Conservation (phyloP, 83 land plant genomes). For the Thuja plicata region DNA sequence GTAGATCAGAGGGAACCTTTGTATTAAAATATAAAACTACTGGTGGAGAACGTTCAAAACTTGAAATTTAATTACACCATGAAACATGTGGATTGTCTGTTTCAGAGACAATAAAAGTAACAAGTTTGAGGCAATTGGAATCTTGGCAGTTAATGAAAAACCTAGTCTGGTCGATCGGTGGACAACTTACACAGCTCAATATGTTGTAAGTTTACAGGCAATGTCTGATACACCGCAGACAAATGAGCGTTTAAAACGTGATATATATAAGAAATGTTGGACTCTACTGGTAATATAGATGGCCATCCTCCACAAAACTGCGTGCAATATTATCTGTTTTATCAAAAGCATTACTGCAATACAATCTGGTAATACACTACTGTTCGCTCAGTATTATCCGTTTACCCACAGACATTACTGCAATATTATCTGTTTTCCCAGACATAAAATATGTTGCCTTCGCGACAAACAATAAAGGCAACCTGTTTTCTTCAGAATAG, state of each 20-base stretch:
- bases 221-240: neutral
- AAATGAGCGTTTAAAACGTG: no score
- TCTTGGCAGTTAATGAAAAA: neutral
- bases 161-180: neutral
- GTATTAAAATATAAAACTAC: no score
- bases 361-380: no score
- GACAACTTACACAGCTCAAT: neutral
- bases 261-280: no score
- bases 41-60: no score
- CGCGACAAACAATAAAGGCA: neutral
- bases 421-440: neutral
- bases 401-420: neutral
- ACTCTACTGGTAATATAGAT: no score
- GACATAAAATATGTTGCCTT: neutral
- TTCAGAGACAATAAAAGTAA: no score
- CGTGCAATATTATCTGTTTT: neutral
- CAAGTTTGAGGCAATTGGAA: neutral
- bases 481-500: neutral
- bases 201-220: no score
- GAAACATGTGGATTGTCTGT: no score
- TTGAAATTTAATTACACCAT: no score
- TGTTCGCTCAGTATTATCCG: neutral
- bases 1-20: no score
- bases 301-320: neutral
- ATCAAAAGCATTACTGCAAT: no score